Evolutionary conservation across 1,284 basidiomycete genomes (phyloP), one percentile per base, ranked within the genome.

Genomic region (Pseudomicrostroma phylloplanum): DNA sequence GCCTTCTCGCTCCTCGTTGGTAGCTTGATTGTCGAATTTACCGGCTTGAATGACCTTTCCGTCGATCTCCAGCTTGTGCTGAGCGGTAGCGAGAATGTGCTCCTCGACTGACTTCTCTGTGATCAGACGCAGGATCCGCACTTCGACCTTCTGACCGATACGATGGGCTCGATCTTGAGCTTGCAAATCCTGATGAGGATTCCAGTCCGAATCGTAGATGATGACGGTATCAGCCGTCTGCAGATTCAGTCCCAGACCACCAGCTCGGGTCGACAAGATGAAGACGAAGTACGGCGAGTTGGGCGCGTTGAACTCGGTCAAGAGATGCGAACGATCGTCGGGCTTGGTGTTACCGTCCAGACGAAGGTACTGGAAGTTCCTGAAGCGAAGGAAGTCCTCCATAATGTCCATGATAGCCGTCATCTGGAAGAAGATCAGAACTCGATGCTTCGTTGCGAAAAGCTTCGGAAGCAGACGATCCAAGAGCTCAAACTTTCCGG

Each of bases 361-460:
- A 71, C 96, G 91, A 58, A 97, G 87, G 80, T 93, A 90, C 78
- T 91, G 89, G 85, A 88, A 92, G 19, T 86, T 86, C 82, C 89
- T 88, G 84, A 89, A 89, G 77, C 90, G 90, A 79, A 97, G 83
- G 79, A 96, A 99, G 79, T 98, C 96, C 78, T 96, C 92, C 86
- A 98, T 94, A 80, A 98, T 96, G 72, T 96, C 92, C 94, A 98
- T 97, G 79, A 97, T 92, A 74, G 92, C 79, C 87, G 94, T 97
- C 94, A 97, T 97, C 81, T 98, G 94, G 88, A 97, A 97, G 86
- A 97, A 97, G 79, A 98, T 96, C 66, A 98, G 86, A 3, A 93
- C 92, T 78, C 93, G 88, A 83, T 98, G 94, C 26, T 88, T 90
- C 6, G 90, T 92, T 3, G 85, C 82, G 76, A 96, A 96, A 73